Evolutionary conservation across 768 basidiomycete genomes (phyloP).

Genomic region (Filobasidium floriforme): DNA sequence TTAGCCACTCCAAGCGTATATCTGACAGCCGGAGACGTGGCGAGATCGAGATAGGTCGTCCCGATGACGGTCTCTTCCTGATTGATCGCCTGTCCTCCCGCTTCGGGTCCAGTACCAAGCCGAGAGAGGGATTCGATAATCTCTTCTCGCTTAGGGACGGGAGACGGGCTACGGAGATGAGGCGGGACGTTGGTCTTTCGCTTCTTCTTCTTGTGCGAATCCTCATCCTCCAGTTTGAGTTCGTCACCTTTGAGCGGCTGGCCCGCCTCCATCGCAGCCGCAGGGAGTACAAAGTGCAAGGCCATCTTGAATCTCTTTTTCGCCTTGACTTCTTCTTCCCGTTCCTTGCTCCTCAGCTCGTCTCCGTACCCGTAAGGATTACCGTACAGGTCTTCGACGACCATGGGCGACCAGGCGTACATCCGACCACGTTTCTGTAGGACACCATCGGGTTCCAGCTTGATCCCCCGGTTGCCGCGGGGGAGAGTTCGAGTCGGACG

Average conservation of each 20-base stretch:
- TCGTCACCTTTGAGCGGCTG: constrained; percentile 13
- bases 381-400: constrained; percentile 29
- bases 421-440: constrained; percentile 42
- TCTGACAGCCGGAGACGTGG: constrained; percentile 38
- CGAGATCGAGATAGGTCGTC: constrained; percentile 39
- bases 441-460: constrained; percentile 32
- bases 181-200: not conserved
- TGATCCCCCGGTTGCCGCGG: constrained; percentile 38
- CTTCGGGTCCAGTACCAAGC: not conserved
- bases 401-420: constrained; percentile 40
- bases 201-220: not conserved
- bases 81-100: not conserved
- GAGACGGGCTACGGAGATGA: constrained; percentile 4
- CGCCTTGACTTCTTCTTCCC: constrained; percentile 24
- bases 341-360: not conserved
- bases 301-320: constrained; percentile 32
- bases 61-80: constrained; percentile 4
- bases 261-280: constrained; percentile 34
- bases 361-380: constrained; percentile 3
- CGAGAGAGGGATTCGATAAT: constrained; percentile 32
- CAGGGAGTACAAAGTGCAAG: constrained; percentile 33
- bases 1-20: constrained; percentile 42
- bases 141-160: constrained; percentile 10
- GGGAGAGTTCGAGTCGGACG: constrained; percentile 6
- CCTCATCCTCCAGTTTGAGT: not conserved